These are phyloP conservation scores for Solanum hybrid DNA, from an alignment of 305 asterid species.

Conservation along the genomic window DNA sequence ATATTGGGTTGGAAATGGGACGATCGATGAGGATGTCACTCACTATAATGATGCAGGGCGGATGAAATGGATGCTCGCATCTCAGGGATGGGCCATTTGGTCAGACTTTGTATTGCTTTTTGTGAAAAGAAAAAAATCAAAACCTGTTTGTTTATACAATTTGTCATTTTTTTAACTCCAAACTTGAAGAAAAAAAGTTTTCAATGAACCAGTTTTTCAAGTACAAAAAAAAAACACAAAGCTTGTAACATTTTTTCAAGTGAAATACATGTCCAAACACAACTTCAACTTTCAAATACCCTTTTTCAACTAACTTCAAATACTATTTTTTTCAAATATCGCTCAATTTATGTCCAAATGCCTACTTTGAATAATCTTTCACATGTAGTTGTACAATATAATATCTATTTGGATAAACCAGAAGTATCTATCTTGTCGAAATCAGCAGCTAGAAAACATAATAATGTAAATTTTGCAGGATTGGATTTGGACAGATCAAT, in stretches of 20 bases:
- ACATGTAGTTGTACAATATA: not conserved
- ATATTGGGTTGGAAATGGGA: not conserved
- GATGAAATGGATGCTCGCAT: not conserved
- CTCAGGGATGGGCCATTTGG: not conserved
- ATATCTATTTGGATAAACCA: not conserved
- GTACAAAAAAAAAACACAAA: not conserved
- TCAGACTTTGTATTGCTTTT: not conserved
- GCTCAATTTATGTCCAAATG: not conserved
- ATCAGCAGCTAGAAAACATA: not conserved
- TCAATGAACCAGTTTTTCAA: not conserved
- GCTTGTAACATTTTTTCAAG: not conserved
- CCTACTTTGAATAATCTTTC: not conserved
- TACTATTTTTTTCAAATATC: not conserved
- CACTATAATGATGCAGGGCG: not conserved
- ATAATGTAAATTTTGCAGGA: not conserved
- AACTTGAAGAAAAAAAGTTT: not conserved
- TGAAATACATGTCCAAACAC: not conserved
- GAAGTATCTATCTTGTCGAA: not conserved
- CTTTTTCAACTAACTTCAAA: not conserved
- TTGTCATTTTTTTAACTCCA: not conserved
- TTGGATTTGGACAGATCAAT: not conserved
- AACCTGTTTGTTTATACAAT: not conserved
- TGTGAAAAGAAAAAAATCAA: not conserved
- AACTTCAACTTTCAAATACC: not conserved
- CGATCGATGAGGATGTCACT: not conserved